These are phyloP conservation scores for Russula earlei DNA, from an alignment of 768 basidiomycete genomes.

Conservation along the genomic window DNA sequence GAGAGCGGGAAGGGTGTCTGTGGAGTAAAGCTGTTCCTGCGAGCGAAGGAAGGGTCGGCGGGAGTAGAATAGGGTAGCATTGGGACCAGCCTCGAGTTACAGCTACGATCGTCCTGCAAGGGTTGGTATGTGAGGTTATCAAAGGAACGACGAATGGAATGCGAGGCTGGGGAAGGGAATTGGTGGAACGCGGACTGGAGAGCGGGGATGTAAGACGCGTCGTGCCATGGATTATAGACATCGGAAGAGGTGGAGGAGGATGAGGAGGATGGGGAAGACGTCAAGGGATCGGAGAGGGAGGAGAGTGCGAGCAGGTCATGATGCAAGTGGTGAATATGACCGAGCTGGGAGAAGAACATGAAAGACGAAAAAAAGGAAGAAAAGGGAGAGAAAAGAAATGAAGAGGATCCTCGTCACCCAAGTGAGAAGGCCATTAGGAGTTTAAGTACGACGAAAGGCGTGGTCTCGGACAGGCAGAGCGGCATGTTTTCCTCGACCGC, in stretches of 20 bases:
- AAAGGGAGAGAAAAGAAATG: background rate
- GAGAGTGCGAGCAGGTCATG: background rate
- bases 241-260: background rate
- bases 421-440: constrained; percentile 18
- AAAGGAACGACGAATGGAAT: constrained; percentile 6
- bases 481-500: no score
- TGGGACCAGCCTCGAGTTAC: constrained; percentile 7
- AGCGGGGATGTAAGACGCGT: background rate
- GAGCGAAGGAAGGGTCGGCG: background rate
- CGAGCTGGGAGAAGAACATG: constrained; percentile 15
- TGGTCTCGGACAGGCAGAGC: constrained; percentile 9
- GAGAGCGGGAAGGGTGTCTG: background rate
- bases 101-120: constrained; percentile 9
- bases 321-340: background rate
- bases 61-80: constrained; percentile 13
- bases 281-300: background rate
- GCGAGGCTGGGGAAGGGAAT: background rate
- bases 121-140: constrained; percentile 1
- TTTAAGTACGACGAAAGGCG: constrained; percentile 17
- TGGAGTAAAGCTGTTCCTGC: background rate
- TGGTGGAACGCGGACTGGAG: background rate
- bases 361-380: constrained; percentile 3
- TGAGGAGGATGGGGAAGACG: background rate
- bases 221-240: constrained; percentile 11
- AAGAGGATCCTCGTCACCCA: constrained; percentile 14